These are phyloP conservation scores for Zygosaccharomyces pseudobailii DNA, from an alignment of 1,139 yeast species.

Conservation along the genomic window DNA sequence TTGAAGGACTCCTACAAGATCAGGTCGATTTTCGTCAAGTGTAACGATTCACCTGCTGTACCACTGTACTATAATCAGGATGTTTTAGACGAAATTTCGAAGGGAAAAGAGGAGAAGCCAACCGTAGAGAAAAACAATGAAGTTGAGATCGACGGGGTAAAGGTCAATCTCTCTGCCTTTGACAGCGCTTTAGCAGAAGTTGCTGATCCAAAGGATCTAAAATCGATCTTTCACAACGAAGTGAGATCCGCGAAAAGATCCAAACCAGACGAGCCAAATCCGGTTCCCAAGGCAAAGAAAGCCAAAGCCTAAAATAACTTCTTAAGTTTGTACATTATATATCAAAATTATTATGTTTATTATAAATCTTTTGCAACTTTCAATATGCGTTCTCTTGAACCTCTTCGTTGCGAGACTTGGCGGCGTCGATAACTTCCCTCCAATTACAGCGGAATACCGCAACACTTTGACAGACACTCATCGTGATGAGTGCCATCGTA, in stretches of 20 bases:
- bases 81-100: slow-evolving; percentile 45
- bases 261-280: slow-evolving; percentile 19
- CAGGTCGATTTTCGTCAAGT: slow-evolving; percentile 64
- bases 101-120: slow-evolving; percentile 29
- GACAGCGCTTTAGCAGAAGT: slow-evolving; percentile 78
- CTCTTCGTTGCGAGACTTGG: slow-evolving; percentile 45
- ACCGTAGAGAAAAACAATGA: slow-evolving; percentile 35
- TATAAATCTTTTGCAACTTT: background rate
- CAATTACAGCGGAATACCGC: slow-evolving; percentile 38
- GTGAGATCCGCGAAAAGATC: slow-evolving; percentile 34
- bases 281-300: slow-evolving; percentile 20
- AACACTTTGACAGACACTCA: slow-evolving; percentile 56
- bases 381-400: slow-evolving; percentile 32
- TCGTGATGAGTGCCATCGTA: slow-evolving; percentile 64
- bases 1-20: slow-evolving; percentile 47
- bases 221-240: slow-evolving; percentile 37
- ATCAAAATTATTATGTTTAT: background rate
- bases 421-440: slow-evolving; percentile 35
- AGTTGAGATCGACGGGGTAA: slow-evolving; percentile 39
- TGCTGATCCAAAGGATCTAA: slow-evolving; percentile 58
- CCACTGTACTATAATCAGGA: slow-evolving; percentile 72
- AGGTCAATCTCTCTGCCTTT: slow-evolving; percentile 51
- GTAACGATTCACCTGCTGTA: slow-evolving; percentile 70
- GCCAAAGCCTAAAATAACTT: slow-evolving; percentile 18
- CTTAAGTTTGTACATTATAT: background rate